These are phyloP conservation scores for Ehretia macrophylla DNA, from an alignment of 257 asterid species.

Conservation along the genomic window DNA sequence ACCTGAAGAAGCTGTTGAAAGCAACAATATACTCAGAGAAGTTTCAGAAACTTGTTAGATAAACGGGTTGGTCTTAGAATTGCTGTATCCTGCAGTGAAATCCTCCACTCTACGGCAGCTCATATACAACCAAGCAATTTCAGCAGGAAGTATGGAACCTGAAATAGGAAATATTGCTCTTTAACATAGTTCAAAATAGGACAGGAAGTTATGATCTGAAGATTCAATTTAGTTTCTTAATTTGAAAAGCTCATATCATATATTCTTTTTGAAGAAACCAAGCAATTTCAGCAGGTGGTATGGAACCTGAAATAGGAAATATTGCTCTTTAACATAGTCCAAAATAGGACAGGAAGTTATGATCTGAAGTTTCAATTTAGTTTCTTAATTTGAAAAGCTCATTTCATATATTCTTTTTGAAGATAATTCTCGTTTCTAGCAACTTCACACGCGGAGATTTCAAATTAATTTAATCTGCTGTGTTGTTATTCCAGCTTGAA, in stretches of 20 bases:
- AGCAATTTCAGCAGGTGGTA: slow-evolving; percentile 93
- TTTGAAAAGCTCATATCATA: not conserved
- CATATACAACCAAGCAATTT: slow-evolving; percentile 59
- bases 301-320: not conserved
- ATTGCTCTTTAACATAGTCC: not conserved
- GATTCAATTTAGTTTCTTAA: not conserved
- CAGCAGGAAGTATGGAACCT: slow-evolving; percentile 66
- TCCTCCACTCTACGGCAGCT: slow-evolving; percentile 63
- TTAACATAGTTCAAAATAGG: not conserved
- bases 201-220: not conserved
- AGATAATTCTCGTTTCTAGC: too few relatives aligned
- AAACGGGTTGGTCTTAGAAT: too few relatives aligned
- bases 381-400: not conserved
- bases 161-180: too few relatives aligned
- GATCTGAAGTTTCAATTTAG: not conserved
- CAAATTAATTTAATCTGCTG: slow-evolving; percentile 11
- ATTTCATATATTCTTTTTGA: too few relatives aligned
- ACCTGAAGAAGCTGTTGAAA: too few relatives aligned
- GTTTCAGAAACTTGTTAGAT: too few relatives aligned
- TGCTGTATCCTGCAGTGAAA: slow-evolving; percentile 86
- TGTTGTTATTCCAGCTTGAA: slow-evolving; percentile 50
- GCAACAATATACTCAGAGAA: too few relatives aligned
- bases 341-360: too few relatives aligned
- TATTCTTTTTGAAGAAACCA: slow-evolving; percentile 7
- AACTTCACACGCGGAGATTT: not conserved